Conservation (phyloP, 306 rosid species). For the Lathyrus sativus region DNA sequence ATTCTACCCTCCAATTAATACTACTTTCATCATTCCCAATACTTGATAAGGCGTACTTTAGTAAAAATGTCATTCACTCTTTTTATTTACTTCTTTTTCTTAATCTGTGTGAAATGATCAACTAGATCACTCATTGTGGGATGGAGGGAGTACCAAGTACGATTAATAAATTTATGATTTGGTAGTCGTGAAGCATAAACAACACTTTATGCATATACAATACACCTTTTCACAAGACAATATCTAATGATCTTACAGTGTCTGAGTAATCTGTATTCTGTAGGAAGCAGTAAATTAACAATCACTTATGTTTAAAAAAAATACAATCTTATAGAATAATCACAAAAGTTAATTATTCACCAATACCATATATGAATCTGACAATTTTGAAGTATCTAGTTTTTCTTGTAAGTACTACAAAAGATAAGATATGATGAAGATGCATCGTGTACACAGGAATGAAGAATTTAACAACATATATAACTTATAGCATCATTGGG, state of each 20-base stretch:
- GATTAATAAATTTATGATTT: slow-evolving; percentile 8
- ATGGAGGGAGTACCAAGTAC: no score
- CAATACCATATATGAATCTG: neutral
- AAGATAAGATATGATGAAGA: neutral
- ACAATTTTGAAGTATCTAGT: neutral
- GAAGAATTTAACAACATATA: neutral
- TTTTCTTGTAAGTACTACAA: neutral
- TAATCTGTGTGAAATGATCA: no score
- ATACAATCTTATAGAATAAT: neutral
- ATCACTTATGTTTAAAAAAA: neutral
- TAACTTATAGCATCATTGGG: neutral
- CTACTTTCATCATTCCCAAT: no score
- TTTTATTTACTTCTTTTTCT: no score
- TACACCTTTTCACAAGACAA: slow-evolving; percentile 3
- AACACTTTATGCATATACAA: slow-evolving; percentile 3
- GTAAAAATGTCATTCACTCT: no score
- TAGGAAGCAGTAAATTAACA: neutral
- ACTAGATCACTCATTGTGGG: no score
- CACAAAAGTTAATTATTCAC: neutral
- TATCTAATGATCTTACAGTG: slow-evolving; percentile 8
- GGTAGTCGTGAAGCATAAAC: neutral
- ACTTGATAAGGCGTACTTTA: no score
- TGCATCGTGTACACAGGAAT: neutral
- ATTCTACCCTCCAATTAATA: no score
- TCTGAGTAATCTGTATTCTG: neutral